These are phyloP conservation scores for Monosporascus ibericus DNA, from an alignment of 2,329 filamentous ascomycete genomes.

Conservation along the genomic window DNA sequence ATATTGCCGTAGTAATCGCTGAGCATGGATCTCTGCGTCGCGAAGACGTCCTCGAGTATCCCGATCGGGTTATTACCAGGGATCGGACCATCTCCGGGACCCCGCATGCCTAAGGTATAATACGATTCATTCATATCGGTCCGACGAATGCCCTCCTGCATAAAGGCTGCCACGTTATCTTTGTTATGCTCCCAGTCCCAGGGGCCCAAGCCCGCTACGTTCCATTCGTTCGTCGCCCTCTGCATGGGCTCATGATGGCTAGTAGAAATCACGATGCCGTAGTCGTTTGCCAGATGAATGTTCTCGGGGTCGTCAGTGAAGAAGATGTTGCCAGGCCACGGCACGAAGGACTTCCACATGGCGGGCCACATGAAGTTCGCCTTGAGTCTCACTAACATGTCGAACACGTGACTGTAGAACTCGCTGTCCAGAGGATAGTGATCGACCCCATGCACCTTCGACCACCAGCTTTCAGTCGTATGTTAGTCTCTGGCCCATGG, in stretches of 20 bases:
- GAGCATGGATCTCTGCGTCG: slow-evolving; percentile 48
- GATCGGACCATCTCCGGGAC: slow-evolving; percentile 13
- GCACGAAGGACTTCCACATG: slow-evolving; percentile 49
- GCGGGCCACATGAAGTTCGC: slow-evolving; percentile 65
- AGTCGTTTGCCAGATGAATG: slow-evolving; percentile 53
- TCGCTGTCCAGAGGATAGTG: slow-evolving; percentile 43
- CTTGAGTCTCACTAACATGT: slow-evolving; percentile 53
- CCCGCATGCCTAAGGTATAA: slow-evolving; percentile 55
- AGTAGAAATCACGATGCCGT: slow-evolving; percentile 58
- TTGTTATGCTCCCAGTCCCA: slow-evolving; percentile 57
- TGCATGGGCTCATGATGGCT: slow-evolving; percentile 63
- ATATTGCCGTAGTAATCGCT: slow-evolving; percentile 41
- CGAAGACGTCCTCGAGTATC: slow-evolving; percentile 41
- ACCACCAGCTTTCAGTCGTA: slow-evolving; percentile 40
- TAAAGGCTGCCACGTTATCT: slow-evolving; percentile 49
- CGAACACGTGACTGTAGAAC: slow-evolving; percentile 58
- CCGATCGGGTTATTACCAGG: slow-evolving; percentile 12
- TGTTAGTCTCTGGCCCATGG: neutral
- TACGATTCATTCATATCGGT: slow-evolving; percentile 52
- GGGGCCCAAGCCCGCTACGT: slow-evolving; percentile 36
- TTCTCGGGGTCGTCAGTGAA: slow-evolving; percentile 55
- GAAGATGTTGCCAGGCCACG: slow-evolving; percentile 48
- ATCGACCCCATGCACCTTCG: slow-evolving; percentile 38
- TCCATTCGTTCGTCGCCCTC: slow-evolving; percentile 46
- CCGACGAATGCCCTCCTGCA: slow-evolving; percentile 48